A percentile compares a stretch with the other conserved stretches of the same genome.
Evolutionary conservation across 768 basidiomycete species (phyloP).

Genomic region (Cystofilobasidium ferigula): DNA sequence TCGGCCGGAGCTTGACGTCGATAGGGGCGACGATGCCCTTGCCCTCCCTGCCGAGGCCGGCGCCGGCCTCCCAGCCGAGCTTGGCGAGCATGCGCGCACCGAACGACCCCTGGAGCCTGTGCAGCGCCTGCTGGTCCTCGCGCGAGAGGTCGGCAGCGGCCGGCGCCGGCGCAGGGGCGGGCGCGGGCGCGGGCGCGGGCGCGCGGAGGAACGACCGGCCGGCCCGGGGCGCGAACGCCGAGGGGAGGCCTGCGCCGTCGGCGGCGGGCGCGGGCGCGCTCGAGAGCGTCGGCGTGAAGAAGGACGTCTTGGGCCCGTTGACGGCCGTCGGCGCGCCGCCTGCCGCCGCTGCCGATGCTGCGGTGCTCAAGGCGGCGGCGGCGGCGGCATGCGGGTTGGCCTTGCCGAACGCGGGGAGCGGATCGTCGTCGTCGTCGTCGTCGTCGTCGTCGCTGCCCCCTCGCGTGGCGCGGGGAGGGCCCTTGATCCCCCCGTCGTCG

Average conservation of each 20-base stretch:
- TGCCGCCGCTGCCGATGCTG: background rate
- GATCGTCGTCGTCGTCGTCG: slow-evolving; percentile 7
- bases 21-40: slow-evolving; percentile 81
- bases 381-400: background rate
- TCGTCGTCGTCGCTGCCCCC: slow-evolving; percentile 13
- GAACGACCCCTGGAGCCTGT: slow-evolving; percentile 60
- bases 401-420: background rate
- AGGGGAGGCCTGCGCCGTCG: background rate
- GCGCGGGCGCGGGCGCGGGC: background rate
- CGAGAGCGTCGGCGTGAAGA: background rate
- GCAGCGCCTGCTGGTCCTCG: slow-evolving; percentile 43
- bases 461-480: background rate
- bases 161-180: background rate
- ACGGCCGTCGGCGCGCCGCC: background rate
- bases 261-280: background rate
- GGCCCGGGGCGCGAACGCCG: slow-evolving; percentile 9
- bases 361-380: background rate
- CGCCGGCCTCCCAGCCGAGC: slow-evolving; percentile 84
- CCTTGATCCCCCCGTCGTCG: background rate
- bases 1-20: slow-evolving; percentile 67
- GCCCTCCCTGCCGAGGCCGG: slow-evolving; percentile 61
- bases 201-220: slow-evolving; percentile 12
- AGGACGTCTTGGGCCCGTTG: background rate
- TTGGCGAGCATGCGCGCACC: slow-evolving; percentile 85
- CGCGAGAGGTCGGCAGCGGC: slow-evolving; percentile 5